Percentiles rank a stretch among this genome's conserved stretches.
These are phyloP conservation scores for Penicillium goetzii DNA, from an alignment of 495 filamentous ascomycete species.

Conservation along the genomic window DNA sequence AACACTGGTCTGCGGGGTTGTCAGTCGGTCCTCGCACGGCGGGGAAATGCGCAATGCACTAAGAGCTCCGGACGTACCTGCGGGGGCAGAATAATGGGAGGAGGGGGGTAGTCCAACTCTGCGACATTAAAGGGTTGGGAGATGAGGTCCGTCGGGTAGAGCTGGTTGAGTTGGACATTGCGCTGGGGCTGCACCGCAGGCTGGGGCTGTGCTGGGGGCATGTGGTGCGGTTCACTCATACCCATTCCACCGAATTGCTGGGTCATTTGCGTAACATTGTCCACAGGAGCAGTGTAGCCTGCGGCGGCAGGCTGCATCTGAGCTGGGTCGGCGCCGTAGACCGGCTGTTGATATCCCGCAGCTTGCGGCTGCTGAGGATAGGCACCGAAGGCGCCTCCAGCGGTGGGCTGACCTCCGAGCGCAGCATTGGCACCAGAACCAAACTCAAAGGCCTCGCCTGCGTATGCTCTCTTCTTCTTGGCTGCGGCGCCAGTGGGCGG, in stretches of 20 bases:
- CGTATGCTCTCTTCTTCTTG: slow-evolving; percentile 91
- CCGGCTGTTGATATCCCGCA: slow-evolving; percentile 58
- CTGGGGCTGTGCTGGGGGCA: slow-evolving; percentile 55
- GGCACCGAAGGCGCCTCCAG: slow-evolving; percentile 58
- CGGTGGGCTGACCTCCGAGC: slow-evolving; percentile 59
- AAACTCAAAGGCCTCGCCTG: slow-evolving; percentile 92
- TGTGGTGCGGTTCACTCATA: slow-evolving; percentile 60
- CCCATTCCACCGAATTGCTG: slow-evolving; percentile 84
- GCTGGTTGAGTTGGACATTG: slow-evolving; percentile 73
- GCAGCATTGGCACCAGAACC: slow-evolving; percentile 86
- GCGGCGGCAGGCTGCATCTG: slow-evolving; percentile 61
- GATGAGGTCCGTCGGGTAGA: slow-evolving; percentile 89
- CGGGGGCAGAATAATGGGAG: slow-evolving; percentile 85
- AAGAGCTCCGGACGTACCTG: slow-evolving; percentile 66
- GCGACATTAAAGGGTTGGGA: slow-evolving; percentile 91
- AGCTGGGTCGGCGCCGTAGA: slow-evolving; percentile 53
- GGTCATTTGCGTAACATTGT: slow-evolving; percentile 71
- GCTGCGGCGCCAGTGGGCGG: slow-evolving; percentile 50
- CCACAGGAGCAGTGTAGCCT: slow-evolving; percentile 61
- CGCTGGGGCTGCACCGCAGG: slow-evolving; percentile 56
- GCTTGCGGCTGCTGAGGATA: slow-evolving; percentile 58
- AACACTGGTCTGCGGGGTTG: slow-evolving; percentile 71
- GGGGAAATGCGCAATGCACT: background rate
- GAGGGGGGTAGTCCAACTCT: slow-evolving; percentile 90
- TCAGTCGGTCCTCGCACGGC: slow-evolving; percentile 25